Evolutionary conservation across 768 basidiomycete genomes (phyloP), one percentile per base, ranked within the genome.

Genomic region (Pisolithus marmoratus): DNA sequence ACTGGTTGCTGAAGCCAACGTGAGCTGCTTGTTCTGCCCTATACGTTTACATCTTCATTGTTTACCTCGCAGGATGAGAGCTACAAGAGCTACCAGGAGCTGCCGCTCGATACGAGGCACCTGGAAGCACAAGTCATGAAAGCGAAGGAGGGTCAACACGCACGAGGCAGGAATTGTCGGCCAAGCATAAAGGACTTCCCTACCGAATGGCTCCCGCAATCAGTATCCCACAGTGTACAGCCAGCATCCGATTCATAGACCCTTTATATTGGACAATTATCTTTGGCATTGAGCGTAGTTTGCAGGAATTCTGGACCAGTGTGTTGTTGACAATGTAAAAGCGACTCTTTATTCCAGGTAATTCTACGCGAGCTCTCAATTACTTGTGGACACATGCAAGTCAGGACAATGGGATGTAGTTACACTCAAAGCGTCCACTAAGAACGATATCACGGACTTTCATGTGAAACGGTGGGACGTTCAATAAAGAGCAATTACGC

Each of bases 61-160:
- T 45, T 51, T 51, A 36, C 51, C 23, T 22, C 27, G 8, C 48
- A 70, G 66, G 58, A 59, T 31, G 56, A 57, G 54, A 84, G 77
- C 64, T 22, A 61, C 66, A 40, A 52, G 19, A 24, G 71, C 78
- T 59, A 70, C 86, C 63, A 71, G 72, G 40, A 79, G 84, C 59
- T 94, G 26, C 92, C 94, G 2, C 61, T 91, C n/a, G 94, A 96
- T 65, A 69, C 78, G 38, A 82, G 94, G 51, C 90, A 94, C 70
- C 68, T 93, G 19, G 78, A 82, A 59, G 80, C 89, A 3, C 86
- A 83, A 65, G 73, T 74, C 42, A 74, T 75, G 58, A 93, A 91
- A 69, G 82, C 83, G 45, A 85, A 82, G 65, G 81, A 79, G 62
- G 86, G 86, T 22, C 87, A 85, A 54, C 82, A 87, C 67, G 72